Conservation (phyloP, 768 basidiomycete genomes). For the Mycena venus region DNA sequence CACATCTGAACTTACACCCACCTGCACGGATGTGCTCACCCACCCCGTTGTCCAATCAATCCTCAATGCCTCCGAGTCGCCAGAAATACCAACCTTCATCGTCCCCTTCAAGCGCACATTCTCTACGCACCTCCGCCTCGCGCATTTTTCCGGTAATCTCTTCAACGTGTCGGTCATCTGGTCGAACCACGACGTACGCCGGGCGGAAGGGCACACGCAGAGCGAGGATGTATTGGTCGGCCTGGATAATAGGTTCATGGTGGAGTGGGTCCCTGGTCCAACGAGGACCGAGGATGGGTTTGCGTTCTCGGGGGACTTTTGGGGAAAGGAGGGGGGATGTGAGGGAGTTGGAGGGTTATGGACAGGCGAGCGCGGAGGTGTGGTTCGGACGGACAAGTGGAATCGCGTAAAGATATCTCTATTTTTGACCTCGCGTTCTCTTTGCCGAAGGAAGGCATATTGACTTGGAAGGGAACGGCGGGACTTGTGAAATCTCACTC, state of each 20-base stretch:
- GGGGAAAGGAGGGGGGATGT: constrained; percentile 57
- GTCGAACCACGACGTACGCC: constrained; percentile 49
- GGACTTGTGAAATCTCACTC: no score
- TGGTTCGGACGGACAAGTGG: constrained; percentile 45
- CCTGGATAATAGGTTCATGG: constrained; percentile 51
- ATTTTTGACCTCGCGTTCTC: no score
- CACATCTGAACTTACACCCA: not conserved
- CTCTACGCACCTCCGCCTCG: constrained; percentile 51
- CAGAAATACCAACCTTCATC: constrained; percentile 46
- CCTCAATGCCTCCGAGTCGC: constrained; percentile 29
- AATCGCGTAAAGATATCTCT: no score
- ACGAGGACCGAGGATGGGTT: constrained; percentile 45
- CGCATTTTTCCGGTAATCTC: constrained; percentile 53
- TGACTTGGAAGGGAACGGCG: no score
- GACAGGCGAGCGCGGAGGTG: constrained; percentile 53
- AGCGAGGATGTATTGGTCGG: constrained; percentile 50
- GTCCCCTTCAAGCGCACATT: constrained; percentile 51
- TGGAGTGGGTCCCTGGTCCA: constrained; percentile 51
- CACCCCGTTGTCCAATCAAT: constrained; percentile 45
- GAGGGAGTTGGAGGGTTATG: constrained; percentile 41
- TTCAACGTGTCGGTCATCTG: constrained; percentile 56
- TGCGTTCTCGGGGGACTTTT: constrained; percentile 55
- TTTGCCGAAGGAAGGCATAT: no score
- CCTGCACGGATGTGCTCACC: constrained; percentile 39
- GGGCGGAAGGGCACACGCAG: constrained; percentile 39